Conservation (phyloP, 192 early-diverging fungal genomes). For the Podila epicladia region DNA sequence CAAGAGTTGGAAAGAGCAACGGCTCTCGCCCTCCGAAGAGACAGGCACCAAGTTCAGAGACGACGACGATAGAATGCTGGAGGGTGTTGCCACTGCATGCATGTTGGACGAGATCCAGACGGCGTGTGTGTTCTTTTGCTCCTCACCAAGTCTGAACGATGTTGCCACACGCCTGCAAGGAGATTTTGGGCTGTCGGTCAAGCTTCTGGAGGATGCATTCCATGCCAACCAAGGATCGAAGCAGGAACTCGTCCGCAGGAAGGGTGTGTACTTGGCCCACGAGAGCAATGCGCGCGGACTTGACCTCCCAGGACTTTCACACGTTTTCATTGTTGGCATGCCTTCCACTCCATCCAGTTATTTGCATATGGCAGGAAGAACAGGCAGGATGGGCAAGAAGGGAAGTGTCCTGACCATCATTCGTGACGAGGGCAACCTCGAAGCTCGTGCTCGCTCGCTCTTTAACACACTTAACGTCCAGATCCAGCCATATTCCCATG, state of each 20-base stretch:
- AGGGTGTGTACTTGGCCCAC: conserved; percentile 66
- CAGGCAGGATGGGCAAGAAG: conserved; percentile 76
- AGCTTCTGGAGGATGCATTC: conserved; percentile 50
- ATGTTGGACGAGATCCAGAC: conserved; percentile 55
- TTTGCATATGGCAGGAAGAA: conserved; percentile 89
- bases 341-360: conserved; percentile 76
- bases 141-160: conserved; percentile 41
- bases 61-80: conserved; percentile 61
- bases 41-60: conserved; percentile 46
- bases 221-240: neutral
- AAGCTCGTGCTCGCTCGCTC: conserved; percentile 52
- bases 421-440: conserved; percentile 51
- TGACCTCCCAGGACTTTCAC: conserved; percentile 80
- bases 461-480: conserved; percentile 50
- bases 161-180: conserved; percentile 38
- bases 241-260: neutral
- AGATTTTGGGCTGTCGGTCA: conserved; percentile 36
- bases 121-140: conserved; percentile 59
- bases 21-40: neutral
- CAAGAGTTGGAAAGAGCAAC: conserved; percentile 22
- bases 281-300: conserved; percentile 86
- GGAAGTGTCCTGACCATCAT: conserved; percentile 66
- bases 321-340: conserved; percentile 87
- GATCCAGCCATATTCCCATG: conserved; percentile 37
- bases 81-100: conserved; percentile 53